phyloP scores from a whole-genome alignment of 1,139 yeast species.

The Torulaspora globosa region DNA sequence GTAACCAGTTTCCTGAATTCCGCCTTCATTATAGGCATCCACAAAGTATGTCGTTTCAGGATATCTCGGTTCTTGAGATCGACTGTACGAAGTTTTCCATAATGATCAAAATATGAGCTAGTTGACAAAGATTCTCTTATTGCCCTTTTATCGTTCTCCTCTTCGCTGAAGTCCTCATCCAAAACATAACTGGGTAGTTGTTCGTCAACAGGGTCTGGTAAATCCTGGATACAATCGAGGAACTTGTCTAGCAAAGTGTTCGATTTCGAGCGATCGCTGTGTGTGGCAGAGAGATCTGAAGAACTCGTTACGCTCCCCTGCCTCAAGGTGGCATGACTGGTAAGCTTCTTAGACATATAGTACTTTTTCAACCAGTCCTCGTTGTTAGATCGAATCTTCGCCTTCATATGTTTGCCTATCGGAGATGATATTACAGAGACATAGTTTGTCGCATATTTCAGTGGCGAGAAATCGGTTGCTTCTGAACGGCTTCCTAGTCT shows the following conservation, averaged over 20 bases:
- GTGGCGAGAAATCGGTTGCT: conserved; percentile 1
- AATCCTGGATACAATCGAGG: conserved; percentile 15
- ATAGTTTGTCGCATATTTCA: conserved; percentile 13
- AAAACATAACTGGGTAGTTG: conserved; percentile 4
- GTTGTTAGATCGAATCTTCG: conserved; percentile 18
- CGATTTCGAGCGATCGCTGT: conserved; percentile 16
- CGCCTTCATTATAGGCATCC: conserved; percentile 26
- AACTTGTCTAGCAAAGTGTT: conserved; percentile 18
- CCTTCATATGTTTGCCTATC: conserved; percentile 8
- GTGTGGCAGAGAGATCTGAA: conserved; percentile 19
- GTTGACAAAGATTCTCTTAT: conserved; percentile 12
- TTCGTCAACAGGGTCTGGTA: conserved; percentile 18
- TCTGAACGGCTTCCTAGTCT: background rate
- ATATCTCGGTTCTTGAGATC: conserved; percentile 20
- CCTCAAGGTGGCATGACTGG: conserved; percentile 14
- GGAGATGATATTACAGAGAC: conserved; percentile 10
- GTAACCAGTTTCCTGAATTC: conserved; percentile 14
- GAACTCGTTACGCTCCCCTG: conserved; percentile 24
- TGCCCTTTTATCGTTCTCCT: conserved; percentile 9
- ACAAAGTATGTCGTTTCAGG: conserved; percentile 27
- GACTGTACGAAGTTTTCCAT: conserved; percentile 25
- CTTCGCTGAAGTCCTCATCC: conserved; percentile 4
- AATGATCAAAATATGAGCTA: conserved; percentile 27
- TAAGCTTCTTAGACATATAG: conserved; percentile 18
- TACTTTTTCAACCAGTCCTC: conserved; percentile 23